These are phyloP conservation scores for Scedosporium minutisporum DNA, from an alignment of 2,329 filamentous ascomycete genomes.

Conservation along the genomic window DNA sequence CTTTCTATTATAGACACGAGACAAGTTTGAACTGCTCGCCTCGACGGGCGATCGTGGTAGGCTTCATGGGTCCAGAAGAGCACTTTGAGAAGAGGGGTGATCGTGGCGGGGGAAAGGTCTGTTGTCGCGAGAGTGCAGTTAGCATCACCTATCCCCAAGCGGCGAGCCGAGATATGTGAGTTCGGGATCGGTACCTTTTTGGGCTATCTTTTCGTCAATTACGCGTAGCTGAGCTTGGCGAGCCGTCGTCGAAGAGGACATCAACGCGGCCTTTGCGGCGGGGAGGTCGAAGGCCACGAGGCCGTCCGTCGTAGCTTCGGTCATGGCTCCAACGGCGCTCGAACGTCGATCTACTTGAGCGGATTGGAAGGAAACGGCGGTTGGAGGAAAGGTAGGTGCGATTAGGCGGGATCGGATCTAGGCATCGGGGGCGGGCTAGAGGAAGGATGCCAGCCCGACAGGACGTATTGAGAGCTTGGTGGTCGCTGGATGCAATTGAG, in stretches of 20 bases:
- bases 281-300: slow-evolving; percentile 38
- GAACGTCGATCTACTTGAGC: not conserved
- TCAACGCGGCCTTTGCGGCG: slow-evolving; percentile 39
- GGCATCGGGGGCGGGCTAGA: not conserved
- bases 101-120: slow-evolving; percentile 39
- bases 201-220: slow-evolving; percentile 47
- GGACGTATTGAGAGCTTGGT: not conserved
- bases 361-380: not conserved
- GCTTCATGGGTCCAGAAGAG: slow-evolving; percentile 82
- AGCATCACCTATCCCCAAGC: too few relatives aligned
- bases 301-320: slow-evolving; percentile 12
- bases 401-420: not conserved
- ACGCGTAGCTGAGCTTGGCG: slow-evolving; percentile 45
- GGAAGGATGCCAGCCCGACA: not conserved
- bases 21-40: slow-evolving; percentile 74
- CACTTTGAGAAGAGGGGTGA: slow-evolving; percentile 52
- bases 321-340: slow-evolving; percentile 7
- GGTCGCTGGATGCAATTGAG: not conserved
- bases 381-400: not conserved
- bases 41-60: slow-evolving; percentile 78
- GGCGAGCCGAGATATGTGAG: not conserved
- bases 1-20: slow-evolving; percentile 57
- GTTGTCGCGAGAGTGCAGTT: slow-evolving; percentile 6
- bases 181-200: slow-evolving; percentile 37
- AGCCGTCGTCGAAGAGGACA: slow-evolving; percentile 51